phyloP scores from a whole-genome alignment of 371 early-diverging fungal genomes.

The Rhizopus arrhizus region DNA sequence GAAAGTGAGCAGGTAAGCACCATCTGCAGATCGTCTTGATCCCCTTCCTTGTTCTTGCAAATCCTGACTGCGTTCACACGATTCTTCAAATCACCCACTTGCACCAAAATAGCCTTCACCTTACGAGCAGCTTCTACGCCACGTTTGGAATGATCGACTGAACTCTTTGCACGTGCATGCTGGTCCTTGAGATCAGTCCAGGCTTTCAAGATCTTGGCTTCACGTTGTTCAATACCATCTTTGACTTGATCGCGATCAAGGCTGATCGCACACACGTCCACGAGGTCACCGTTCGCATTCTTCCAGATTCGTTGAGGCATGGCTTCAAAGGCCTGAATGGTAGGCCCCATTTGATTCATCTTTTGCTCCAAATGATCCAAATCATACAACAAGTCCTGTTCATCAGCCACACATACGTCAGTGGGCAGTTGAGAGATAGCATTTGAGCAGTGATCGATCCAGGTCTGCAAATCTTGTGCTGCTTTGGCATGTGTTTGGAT shows the following conservation, averaged over 20 bases:
- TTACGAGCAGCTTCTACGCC: constrained; percentile 48
- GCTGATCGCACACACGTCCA: constrained; percentile 31
- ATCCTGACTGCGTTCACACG: constrained; percentile 40
- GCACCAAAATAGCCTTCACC: constrained; percentile 47
- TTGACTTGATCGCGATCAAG: constrained; percentile 31
- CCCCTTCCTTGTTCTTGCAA: constrained; percentile 19
- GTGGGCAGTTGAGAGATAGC: constrained; percentile 41
- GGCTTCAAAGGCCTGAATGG: constrained; percentile 43
- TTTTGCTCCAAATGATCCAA: constrained; percentile 42
- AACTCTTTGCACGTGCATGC: constrained; percentile 22
- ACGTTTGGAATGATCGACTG: constrained; percentile 35
- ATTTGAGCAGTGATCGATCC: constrained; percentile 46
- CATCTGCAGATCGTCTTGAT: constrained; percentile 28
- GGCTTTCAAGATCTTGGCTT: constrained; percentile 33
- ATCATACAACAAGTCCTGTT: constrained; percentile 42
- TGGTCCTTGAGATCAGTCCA: constrained; percentile 43
- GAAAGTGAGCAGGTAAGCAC: constrained; percentile 40
- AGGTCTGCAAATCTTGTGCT: constrained; percentile 42
- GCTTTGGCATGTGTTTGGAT: constrained; percentile 47
- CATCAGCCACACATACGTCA: constrained; percentile 45
- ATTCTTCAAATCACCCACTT: constrained; percentile 50
- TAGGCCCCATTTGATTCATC: constrained; percentile 38
- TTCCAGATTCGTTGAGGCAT: constrained; percentile 39
- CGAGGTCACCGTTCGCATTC: constrained; percentile 22
- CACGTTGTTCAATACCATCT: constrained; percentile 28